Evolutionary conservation across 495 filamentous ascomycete genomes (phyloP), one percentile per base, ranked within the genome.

Genomic region (Aspergillus diversus): DNA sequence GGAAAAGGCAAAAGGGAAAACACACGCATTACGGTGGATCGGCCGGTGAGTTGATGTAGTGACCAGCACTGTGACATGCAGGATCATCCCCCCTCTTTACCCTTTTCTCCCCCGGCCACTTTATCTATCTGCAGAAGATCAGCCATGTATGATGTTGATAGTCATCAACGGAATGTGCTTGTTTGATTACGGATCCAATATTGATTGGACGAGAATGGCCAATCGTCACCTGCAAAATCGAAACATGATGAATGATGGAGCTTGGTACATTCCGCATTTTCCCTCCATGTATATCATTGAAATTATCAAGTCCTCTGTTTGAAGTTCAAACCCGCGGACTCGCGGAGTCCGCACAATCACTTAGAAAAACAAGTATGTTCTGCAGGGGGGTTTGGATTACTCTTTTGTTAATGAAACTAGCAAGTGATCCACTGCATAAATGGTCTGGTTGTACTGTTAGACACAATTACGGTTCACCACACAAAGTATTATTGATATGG

Each of bases 111-210:
- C 58, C 67, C 59, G 59, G 52, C 60, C 56, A 61, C 51, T 63
- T 67, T 60, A n/a, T 57, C 55, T 62, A 37, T 55, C 52, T 61
- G 59, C 59, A 58, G 64, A 51, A 47, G 49, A 57, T 61, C 47
- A 48, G 34, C 47, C 55, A n/a, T 50, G 47, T 50, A 27, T 17
- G 47, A 11, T 50, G 16, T 50, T 50, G 47, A 50, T 50, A 50
- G 47, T 50, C 16, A 50, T 11, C 16, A 47, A 61, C 13, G 50
- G 51, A 33, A 51, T 55, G 42, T 37, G 56, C 42, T 64, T 49
- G 62, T 49, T 55, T 54, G 62, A 55, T 59, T 57, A 53, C 39
- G 43, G 60, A 35, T n/a, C 50, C 27, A 8, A 16, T 42, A 50
- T 49, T 27, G 31, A 54, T 54, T 54, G 51, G 51, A n/a, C 34